phyloP scores from a whole-genome alignment of 345 rosid genomes.

The Schrenkiella parvula region DNA sequence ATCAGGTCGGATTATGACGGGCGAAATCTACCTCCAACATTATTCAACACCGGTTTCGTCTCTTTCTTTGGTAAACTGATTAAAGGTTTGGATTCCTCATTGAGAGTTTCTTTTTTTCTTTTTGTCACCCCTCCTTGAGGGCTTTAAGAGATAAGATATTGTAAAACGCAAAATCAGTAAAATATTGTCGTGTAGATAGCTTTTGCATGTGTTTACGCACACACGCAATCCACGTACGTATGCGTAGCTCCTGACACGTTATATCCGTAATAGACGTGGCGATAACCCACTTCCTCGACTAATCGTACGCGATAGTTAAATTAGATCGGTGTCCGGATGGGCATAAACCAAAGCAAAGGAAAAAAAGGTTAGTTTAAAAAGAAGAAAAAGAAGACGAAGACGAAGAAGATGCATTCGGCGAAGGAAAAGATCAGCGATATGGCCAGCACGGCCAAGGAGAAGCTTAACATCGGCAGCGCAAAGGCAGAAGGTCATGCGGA shows the following conservation, averaged over 20 bases:
- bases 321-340: not conserved
- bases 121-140: too few species aligned
- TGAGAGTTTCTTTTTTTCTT: too few species aligned
- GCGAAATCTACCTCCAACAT: too few species aligned
- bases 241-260: not conserved
- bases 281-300: not conserved
- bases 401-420: slow-evolving; percentile 50
- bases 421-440: slow-evolving; percentile 56
- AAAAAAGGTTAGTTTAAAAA: not conserved
- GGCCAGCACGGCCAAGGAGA: slow-evolving; percentile 67
- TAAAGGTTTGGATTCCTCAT: too few species aligned
- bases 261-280: not conserved
- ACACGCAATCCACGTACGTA: slow-evolving; percentile 1
- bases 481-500: slow-evolving; percentile 56
- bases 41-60: too few species aligned
- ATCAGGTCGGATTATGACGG: too few species aligned
- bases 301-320: not conserved
- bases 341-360: not conserved
- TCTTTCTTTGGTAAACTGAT: slow-evolving; percentile 43
- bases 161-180: not conserved
- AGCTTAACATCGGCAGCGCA: slow-evolving; percentile 44
- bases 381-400: not conserved
- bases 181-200: not conserved
- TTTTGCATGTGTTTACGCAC: slow-evolving; percentile 3
- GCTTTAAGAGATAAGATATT: not conserved